These are phyloP conservation scores for Camellia oleifera DNA, from an alignment of 179 eudicot genomes.

Conservation along the genomic window DNA sequence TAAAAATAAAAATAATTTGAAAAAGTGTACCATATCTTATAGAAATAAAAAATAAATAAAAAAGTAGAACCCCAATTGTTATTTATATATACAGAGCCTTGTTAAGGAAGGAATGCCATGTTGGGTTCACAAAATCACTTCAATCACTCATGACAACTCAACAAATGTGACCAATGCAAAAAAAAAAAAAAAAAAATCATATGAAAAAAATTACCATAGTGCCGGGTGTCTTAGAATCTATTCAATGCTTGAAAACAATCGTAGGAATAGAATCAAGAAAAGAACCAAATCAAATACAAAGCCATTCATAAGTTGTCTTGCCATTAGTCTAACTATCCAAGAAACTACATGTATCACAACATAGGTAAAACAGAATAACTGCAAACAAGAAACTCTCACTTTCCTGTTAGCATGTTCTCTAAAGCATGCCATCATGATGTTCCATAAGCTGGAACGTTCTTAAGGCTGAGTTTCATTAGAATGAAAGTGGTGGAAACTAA, in stretches of 20 bases:
- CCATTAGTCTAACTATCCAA: neutral
- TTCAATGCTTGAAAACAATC: neutral
- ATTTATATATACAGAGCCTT: neutral
- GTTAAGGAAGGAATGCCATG: neutral
- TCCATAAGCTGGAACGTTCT: neutral
- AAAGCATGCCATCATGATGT: neutral
- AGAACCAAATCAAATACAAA: conserved; percentile 1
- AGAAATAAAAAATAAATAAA: neutral
- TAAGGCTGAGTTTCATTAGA: too few species aligned
- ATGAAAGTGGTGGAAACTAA: too few species aligned
- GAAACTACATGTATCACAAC: neutral
- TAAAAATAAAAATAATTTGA: neutral
- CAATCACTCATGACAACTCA: neutral
- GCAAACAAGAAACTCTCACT: neutral
- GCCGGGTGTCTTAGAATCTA: neutral
- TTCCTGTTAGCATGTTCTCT: neutral
- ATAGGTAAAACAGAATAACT: neutral
- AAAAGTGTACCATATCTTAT: neutral
- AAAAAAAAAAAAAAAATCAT: neutral
- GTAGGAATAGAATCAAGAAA: neutral
- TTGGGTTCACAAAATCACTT: neutral
- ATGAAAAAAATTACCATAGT: neutral
- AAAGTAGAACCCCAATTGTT: neutral
- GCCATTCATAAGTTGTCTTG: neutral
- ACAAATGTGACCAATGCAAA: neutral